These are phyloP conservation scores for Dactylellina sp. DNA, from an alignment of 2,329 filamentous ascomycete genomes.

Conservation along the genomic window DNA sequence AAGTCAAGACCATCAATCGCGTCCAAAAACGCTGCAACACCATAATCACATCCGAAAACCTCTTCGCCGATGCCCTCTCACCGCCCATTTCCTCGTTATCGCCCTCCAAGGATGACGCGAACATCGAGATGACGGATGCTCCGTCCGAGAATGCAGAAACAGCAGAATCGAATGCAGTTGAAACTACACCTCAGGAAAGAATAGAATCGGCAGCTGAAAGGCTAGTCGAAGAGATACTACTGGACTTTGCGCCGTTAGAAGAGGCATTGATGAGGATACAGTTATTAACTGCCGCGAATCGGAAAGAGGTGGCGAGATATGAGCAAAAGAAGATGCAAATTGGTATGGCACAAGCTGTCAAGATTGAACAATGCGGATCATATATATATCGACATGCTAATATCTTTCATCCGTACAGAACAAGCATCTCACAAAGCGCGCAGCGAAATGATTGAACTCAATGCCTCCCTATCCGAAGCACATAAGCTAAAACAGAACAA, in stretches of 20 bases:
- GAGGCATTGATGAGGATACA: slow-evolving; percentile 60
- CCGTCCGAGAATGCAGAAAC: background rate
- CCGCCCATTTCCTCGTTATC: background rate
- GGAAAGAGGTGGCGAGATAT: slow-evolving; percentile 60
- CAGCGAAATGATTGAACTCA: slow-evolving; percentile 58
- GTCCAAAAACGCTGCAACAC: slow-evolving; percentile 58
- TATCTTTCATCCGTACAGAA: slow-evolving; percentile 23
- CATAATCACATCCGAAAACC: slow-evolving; percentile 42
- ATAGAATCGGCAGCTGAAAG: slow-evolving; percentile 47
- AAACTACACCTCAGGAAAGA: slow-evolving; percentile 23
- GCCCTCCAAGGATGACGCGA: slow-evolving; percentile 28
- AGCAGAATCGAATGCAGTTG: slow-evolving; percentile 10
- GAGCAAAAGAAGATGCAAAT: slow-evolving; percentile 59
- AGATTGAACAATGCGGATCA: no score
- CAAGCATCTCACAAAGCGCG: slow-evolving; percentile 58
- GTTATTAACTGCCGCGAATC: slow-evolving; percentile 59
- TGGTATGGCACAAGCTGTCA: slow-evolving; percentile 17
- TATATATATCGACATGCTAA: slow-evolving; percentile 4
- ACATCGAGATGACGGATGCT: slow-evolving; percentile 44
- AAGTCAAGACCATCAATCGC: slow-evolving; percentile 60
- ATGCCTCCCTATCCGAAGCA: slow-evolving; percentile 49
- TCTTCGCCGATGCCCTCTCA: slow-evolving; percentile 38
- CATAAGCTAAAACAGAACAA: slow-evolving; percentile 59
- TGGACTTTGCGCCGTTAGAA: slow-evolving; percentile 59
- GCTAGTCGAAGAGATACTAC: slow-evolving; percentile 58